Evolutionary conservation across 2,329 filamentous ascomycete genomes (phyloP).

Genomic region (Chrysosporium queenslandicum): DNA sequence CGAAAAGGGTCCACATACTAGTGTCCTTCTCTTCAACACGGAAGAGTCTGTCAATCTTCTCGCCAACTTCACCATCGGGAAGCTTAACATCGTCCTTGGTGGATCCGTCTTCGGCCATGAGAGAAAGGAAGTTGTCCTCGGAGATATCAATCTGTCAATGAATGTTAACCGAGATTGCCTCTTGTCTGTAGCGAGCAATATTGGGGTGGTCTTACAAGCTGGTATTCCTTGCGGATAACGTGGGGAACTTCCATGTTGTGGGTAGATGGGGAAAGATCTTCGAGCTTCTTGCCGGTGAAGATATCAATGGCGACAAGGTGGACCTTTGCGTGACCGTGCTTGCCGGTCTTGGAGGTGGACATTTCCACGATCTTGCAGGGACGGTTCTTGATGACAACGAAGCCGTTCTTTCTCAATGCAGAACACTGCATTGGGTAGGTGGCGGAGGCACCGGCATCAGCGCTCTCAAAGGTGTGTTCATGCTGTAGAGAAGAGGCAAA

Average conservation of each 20-base stretch:
- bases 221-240: conserved; percentile 81
- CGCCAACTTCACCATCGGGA: conserved; percentile 78
- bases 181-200: not conserved
- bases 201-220: conserved; percentile 60
- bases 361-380: conserved; percentile 99
- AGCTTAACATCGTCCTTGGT: conserved; percentile 93
- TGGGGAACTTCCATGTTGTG: conserved; percentile 80
- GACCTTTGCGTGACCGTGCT: conserved; percentile 99
- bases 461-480: conserved; percentile 76
- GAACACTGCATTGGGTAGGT: conserved; percentile 99
- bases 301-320: conserved; percentile 97
- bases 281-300: conserved; percentile 99
- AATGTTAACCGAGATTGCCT: not conserved
- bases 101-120: conserved; percentile 77
- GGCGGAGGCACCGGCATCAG: conserved; percentile 87
- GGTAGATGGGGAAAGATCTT: conserved; percentile 97
- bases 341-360: conserved; percentile 99
- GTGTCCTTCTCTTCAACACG: conserved; percentile 77
- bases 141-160: conserved; percentile 67
- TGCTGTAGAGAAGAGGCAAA: conserved; percentile 41
- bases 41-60: conserved; percentile 77
- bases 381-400: conserved; percentile 96
- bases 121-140: conserved; percentile 88
- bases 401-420: conserved; percentile 97
- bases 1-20: conserved; percentile 58